A percentile compares a stretch with the other conserved stretches of the same genome.
Evolutionary conservation across 768 basidiomycete genomes (phyloP).

Genomic region (Macrolepiota fuliginosa): DNA sequence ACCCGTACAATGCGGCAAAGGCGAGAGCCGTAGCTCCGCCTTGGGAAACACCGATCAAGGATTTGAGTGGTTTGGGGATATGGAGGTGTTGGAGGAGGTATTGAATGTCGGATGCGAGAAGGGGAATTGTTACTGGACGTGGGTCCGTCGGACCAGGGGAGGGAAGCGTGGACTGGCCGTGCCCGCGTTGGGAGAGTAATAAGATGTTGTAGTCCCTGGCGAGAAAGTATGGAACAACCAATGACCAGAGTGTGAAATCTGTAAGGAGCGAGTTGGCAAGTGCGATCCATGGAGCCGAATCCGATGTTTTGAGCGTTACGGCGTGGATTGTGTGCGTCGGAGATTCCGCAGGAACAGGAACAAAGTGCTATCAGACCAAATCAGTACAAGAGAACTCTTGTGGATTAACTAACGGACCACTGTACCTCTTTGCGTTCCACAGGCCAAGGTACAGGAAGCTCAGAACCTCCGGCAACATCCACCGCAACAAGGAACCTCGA

Average conservation of each 20-base stretch:
- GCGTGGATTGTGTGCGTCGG: slow-evolving; percentile 37
- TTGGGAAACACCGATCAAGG: slow-evolving; percentile 52
- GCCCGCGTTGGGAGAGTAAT: slow-evolving; percentile 51
- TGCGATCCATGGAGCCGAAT: slow-evolving; percentile 47
- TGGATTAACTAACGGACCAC: neutral
- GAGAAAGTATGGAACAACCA: slow-evolving; percentile 39
- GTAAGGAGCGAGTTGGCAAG: slow-evolving; percentile 52
- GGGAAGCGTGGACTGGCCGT: slow-evolving; percentile 39
- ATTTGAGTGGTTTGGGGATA: slow-evolving; percentile 32
- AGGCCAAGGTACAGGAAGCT: slow-evolving; percentile 48
- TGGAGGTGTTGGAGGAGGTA: slow-evolving; percentile 26
- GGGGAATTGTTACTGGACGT: slow-evolving; percentile 35
- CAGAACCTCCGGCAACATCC: slow-evolving; percentile 55
- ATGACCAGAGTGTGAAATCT: slow-evolving; percentile 45
- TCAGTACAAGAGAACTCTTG: neutral
- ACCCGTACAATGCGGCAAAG: slow-evolving; percentile 34
- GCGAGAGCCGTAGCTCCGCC: slow-evolving; percentile 51
- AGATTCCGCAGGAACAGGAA: slow-evolving; percentile 30
- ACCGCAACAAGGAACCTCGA: slow-evolving; percentile 61
- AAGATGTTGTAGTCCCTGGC: slow-evolving; percentile 41
- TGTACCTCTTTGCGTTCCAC: slow-evolving; percentile 43
- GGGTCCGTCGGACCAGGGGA: neutral
- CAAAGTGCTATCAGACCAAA: slow-evolving; percentile 30
- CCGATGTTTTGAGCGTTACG: slow-evolving; percentile 35
- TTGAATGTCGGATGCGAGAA: slow-evolving; percentile 44